Percentiles rank a stretch among this genome's conserved stretches.
phyloP scores from a whole-genome alignment of 2,329 filamentous ascomycete genomes.

The Ophioceras dolichostomum region DNA sequence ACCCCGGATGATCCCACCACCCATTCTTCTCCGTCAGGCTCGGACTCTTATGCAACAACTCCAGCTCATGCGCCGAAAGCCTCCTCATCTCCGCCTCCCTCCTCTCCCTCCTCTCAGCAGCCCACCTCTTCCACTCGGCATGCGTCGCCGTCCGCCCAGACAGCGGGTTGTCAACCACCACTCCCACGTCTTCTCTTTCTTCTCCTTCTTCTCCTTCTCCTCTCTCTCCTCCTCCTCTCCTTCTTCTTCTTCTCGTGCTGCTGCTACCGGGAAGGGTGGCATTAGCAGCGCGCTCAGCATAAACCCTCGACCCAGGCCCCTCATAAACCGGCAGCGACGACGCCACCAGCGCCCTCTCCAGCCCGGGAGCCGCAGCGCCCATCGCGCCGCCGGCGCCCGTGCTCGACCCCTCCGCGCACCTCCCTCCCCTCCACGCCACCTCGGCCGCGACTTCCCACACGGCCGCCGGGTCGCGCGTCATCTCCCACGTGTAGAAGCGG shows the following conservation, averaged over 20 bases:
- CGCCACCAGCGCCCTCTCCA: conserved; percentile 1
- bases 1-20: background rate
- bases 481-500: conserved; percentile 36
- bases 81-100: background rate
- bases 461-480: conserved; percentile 30
- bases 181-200: too few species aligned
- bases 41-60: background rate
- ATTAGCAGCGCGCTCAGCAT: too few species aligned
- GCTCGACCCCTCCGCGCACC: conserved; percentile 1
- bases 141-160: too few species aligned
- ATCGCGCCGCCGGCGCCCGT: background rate
- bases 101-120: background rate
- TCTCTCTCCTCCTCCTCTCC: background rate
- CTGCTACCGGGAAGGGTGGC: too few species aligned
- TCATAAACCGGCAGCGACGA: conserved; percentile 1
- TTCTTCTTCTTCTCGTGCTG: too few species aligned
- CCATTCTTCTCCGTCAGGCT: background rate
- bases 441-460: conserved; percentile 32
- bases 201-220: background rate
- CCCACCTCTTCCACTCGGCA: background rate
- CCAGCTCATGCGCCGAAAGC: background rate
- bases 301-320: conserved; percentile 1
- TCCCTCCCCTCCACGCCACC: conserved; percentile 16
- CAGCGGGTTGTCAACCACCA: too few species aligned
- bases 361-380: background rate